Evolutionary conservation across 805 yeast species (phyloP), one percentile per base, ranked within the genome.

Genomic region (Monosporozyma servazzii): DNA sequence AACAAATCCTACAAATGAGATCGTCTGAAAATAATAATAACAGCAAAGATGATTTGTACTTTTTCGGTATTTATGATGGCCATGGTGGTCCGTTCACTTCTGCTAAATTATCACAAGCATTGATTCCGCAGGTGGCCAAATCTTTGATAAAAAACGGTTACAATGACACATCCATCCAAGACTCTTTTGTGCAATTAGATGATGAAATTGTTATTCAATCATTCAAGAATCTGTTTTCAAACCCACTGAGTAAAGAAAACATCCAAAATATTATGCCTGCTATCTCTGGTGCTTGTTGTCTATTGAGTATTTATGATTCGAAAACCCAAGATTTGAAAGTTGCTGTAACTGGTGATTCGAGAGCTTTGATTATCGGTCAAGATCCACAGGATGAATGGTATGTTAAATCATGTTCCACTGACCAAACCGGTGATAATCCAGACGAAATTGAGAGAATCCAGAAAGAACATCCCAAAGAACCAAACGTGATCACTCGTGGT

Each of bases 11-110:
- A 8, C 44, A 41, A 41, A 10, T 41, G 29, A 86, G 84, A 51
- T 82, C 83, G 0, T 87, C 89, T 5, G 74, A 76, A 67, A 60
- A 71, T 59, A 57, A 61, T 21, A 39, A 31, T 6, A 59, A 75
- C 70, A 56, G 58, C 0, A 21, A 15, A 15, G 11, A 41, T 11
- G 96, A 91, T 66, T 84, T 96, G 86, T 85, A 86, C 78, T 88
- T 93, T 64, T 93, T 95, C 79, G 96, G 98, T 5, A 80, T 93
- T 0, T 91, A 84, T 65, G 99, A 93, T 68, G 99, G 99, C 11
- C 99, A 93, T 68, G 89, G 96, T 3, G 99, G 99, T 21, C 89
- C 95, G 82, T 86, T 87, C 56, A 93, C 99, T 1, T 81, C 91
- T 51, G 78, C 86, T n/a, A 87, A 83, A 65, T 75, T 93, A 54